phyloP scores from a whole-genome alignment of 495 filamentous ascomycete genomes.

The Neurospora terricola region DNA sequence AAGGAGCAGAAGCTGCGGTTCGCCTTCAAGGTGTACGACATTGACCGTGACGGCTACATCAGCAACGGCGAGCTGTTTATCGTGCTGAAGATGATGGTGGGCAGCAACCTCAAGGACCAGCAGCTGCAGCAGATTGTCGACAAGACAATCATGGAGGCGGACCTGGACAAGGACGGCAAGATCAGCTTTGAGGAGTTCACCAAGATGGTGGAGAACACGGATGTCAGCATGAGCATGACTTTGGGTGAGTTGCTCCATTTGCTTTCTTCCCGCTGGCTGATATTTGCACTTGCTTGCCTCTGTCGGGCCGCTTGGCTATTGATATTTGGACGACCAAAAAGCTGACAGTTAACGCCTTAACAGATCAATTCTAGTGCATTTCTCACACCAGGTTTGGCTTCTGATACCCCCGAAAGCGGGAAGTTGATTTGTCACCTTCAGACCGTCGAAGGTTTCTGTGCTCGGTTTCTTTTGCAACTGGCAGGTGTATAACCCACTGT shows the following conservation, averaged over 20 bases:
- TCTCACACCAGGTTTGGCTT: not conserved
- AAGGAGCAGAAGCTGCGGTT: slow-evolving; percentile 98
- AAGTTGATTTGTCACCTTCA: not conserved
- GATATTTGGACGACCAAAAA: not conserved
- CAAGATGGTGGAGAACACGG: slow-evolving; percentile 97
- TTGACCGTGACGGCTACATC: slow-evolving; percentile 97
- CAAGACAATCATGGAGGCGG: slow-evolving; percentile 99
- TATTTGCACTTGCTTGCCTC: not conserved
- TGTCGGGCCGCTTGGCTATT: not conserved
- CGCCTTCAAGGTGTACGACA: slow-evolving; percentile 99
- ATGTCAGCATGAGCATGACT: slow-evolving; percentile 97
- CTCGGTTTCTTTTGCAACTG: not conserved
- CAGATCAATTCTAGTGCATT: not conserved
- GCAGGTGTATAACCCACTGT: not conserved
- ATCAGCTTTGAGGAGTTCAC: slow-evolving; percentile 99
- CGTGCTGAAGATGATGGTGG: slow-evolving; percentile 99
- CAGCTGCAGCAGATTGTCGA: slow-evolving; percentile 98
- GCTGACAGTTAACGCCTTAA: not conserved
- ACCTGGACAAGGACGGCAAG: slow-evolving; percentile 90
- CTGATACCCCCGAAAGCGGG: not conserved
- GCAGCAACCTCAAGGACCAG: slow-evolving; percentile 97
- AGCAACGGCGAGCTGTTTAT: slow-evolving; percentile 99
- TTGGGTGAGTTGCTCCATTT: slow-evolving; percentile 52
- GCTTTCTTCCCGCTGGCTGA: not conserved
- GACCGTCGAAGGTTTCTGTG: not conserved